Percentiles rank a stretch among this genome's conserved stretches.
These are phyloP conservation scores for Eragrostis curvula DNA, from an alignment of 176 grass and related monocot species.

Conservation along the genomic window DNA sequence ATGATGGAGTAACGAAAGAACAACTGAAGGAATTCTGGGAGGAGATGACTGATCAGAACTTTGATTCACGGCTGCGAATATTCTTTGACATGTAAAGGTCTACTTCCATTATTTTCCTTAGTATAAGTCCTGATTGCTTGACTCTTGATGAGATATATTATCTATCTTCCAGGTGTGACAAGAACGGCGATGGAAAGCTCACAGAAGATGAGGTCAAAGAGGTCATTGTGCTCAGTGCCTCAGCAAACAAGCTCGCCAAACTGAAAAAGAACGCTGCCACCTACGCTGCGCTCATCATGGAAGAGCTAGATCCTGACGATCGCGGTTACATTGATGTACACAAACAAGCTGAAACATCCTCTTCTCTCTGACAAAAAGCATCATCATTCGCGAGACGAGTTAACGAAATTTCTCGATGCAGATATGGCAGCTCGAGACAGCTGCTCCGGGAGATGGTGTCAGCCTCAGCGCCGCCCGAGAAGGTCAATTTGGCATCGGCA, in stretches of 20 bases:
- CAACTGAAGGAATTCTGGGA: constrained; percentile 90
- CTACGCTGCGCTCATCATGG: constrained; percentile 93
- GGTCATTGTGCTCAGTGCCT: constrained; percentile 87
- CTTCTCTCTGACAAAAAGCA: background rate
- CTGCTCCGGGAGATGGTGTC: constrained; percentile 78
- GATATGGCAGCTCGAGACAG: constrained; percentile 94
- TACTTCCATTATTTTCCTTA: background rate
- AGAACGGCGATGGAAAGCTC: constrained; percentile 92
- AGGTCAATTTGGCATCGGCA: constrained; percentile 47
- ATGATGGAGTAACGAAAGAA: constrained; percentile 69
- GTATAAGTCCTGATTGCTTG: background rate
- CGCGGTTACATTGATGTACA: constrained; percentile 85
- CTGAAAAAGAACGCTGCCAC: constrained; percentile 76
- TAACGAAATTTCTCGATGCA: constrained; percentile 31
- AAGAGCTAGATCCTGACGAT: constrained; percentile 81
- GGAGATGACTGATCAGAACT: constrained; percentile 94
- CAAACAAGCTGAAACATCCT: background rate
- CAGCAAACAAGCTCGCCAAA: constrained; percentile 85
- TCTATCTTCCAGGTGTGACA: constrained; percentile 75
- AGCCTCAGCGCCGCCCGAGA: constrained; percentile 50
- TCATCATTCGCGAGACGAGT: background rate
- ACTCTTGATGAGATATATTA: constrained; percentile 15
- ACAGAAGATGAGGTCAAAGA: constrained; percentile 92
- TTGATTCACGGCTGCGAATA: constrained; percentile 80
- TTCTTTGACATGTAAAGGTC: constrained; percentile 96